Conservation (phyloP, 2,329 filamentous ascomycete genomes). For the Sphaerulina vaccinii region DNA sequence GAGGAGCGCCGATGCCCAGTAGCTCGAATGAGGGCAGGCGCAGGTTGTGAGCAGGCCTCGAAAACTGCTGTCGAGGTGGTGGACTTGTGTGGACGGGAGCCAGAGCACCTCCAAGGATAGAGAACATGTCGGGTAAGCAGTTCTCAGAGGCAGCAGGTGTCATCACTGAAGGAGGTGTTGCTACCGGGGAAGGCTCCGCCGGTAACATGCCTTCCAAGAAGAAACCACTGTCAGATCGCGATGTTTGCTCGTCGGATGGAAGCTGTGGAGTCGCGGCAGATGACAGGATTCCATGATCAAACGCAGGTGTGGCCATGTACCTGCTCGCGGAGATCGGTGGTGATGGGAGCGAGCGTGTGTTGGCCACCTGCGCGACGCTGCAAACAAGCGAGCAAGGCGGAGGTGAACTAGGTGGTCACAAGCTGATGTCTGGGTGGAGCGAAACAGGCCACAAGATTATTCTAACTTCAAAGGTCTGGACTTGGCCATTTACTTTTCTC, state of each 20-base stretch:
- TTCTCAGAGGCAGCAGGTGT: constrained; percentile 25
- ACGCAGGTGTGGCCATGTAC: background rate
- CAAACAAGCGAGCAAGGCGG: background rate
- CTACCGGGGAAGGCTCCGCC: constrained; percentile 19
- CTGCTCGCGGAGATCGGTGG: background rate
- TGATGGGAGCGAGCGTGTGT: background rate
- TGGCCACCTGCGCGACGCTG: background rate
- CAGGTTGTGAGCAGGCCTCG: constrained; percentile 39
- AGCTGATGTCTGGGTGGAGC: too few species aligned
- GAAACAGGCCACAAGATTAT: too few species aligned
- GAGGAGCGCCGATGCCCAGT: constrained; percentile 51
- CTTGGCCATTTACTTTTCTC: background rate
- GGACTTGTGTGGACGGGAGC: constrained; percentile 23
- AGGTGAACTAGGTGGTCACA: too few species aligned
- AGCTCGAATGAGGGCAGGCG: constrained; percentile 56
- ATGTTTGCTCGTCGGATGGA: background rate
- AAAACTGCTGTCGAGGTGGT: constrained; percentile 13
- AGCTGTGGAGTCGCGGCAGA: background rate
- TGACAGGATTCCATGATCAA: background rate
- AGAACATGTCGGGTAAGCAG: constrained; percentile 24
- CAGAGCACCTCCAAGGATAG: constrained; percentile 32
- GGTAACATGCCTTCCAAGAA: too few species aligned
- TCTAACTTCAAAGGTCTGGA: background rate
- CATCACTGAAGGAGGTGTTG: constrained; percentile 20
- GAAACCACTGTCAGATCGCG: too few species aligned